Percentiles rank a stretch among this genome's conserved stretches.
phyloP scores from a whole-genome alignment of 306 rosid genomes.

The Gastrolobium bilobum region DNA sequence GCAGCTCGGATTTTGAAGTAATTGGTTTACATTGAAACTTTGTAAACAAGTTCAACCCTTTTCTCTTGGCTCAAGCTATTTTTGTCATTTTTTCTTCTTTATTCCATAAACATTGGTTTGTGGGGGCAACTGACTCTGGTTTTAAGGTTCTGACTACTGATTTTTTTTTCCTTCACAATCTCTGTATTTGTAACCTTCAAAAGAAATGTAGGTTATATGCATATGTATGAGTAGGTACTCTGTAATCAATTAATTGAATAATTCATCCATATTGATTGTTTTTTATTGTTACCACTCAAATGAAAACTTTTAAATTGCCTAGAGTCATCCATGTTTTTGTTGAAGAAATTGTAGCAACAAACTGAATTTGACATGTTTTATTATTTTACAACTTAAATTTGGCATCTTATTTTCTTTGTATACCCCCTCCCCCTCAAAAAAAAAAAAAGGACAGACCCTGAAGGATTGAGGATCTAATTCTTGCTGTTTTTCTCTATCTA shows the following conservation, averaged over 20 bases:
- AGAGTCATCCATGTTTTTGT: not conserved
- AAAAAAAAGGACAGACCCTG: not conserved
- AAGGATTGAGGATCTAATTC: constrained; percentile 37
- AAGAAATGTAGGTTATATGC: constrained; percentile 14
- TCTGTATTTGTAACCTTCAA: constrained; percentile 19
- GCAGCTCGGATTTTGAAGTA: constrained; percentile 30
- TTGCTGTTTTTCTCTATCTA: constrained; percentile 18
- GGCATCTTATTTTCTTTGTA: not conserved
- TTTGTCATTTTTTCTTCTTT: not conserved
- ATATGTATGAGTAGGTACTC: not conserved
- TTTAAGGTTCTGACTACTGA: not conserved
- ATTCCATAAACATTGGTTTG: not conserved
- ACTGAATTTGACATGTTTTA: constrained; percentile 30
- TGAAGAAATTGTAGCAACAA: constrained; percentile 8
- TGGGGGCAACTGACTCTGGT: not conserved
- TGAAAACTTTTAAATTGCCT: constrained; percentile 1
- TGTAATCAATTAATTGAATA: constrained; percentile 27
- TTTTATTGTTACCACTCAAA: constrained; percentile 8
- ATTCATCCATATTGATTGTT: constrained; percentile 3
- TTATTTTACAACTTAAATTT: not conserved
- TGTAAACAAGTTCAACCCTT: not conserved
- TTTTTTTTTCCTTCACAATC: constrained; percentile 11
- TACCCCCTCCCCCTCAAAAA: constrained; percentile 17
- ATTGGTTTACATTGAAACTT: constrained; percentile 7
- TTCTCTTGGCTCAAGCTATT: constrained; percentile 19